Evolutionary conservation across 176 grass and related monocot genomes (phyloP).

Genomic region (Areca catechu): DNA sequence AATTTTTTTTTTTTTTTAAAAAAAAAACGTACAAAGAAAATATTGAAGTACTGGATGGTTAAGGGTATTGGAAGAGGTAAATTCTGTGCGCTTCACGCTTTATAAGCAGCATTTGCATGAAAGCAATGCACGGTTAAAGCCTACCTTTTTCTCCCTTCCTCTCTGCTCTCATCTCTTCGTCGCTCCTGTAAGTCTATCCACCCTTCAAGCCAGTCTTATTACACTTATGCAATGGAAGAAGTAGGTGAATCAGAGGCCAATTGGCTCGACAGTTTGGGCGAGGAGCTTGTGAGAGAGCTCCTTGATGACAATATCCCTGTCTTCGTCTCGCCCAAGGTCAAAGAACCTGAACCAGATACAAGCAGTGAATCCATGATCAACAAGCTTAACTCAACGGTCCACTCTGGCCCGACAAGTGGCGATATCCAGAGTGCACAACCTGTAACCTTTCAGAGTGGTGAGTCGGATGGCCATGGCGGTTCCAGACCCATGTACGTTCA

Average conservation of each 20-base stretch:
- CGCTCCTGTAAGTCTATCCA: no score
- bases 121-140: constrained; percentile 10
- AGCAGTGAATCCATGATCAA: constrained; percentile 57
- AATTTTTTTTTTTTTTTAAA: no score
- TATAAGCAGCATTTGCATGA: constrained; percentile 29
- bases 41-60: no score
- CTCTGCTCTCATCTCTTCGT: background rate
- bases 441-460: constrained; percentile 18
- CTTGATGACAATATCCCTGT: constrained; percentile 19
- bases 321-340: constrained; percentile 9
- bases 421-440: constrained; percentile 83
- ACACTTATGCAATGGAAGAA: constrained; percentile 10
- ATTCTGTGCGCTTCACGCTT: constrained; percentile 24
- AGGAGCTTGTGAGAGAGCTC: constrained; percentile 54
- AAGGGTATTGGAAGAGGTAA: constrained; percentile 22
- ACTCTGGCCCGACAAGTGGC: constrained; percentile 77
- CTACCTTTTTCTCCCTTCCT: constrained; percentile 13
- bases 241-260: constrained; percentile 29
- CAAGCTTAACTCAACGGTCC: constrained; percentile 86
- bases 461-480: constrained; percentile 15
- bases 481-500: constrained; percentile 36
- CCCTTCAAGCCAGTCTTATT: no score
- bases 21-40: constrained; percentile 2
- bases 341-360: background rate
- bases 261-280: constrained; percentile 32